Base-by-base conservation (phyloP, 176 grass and related monocot species). In the Thalia dealbata region DNA sequence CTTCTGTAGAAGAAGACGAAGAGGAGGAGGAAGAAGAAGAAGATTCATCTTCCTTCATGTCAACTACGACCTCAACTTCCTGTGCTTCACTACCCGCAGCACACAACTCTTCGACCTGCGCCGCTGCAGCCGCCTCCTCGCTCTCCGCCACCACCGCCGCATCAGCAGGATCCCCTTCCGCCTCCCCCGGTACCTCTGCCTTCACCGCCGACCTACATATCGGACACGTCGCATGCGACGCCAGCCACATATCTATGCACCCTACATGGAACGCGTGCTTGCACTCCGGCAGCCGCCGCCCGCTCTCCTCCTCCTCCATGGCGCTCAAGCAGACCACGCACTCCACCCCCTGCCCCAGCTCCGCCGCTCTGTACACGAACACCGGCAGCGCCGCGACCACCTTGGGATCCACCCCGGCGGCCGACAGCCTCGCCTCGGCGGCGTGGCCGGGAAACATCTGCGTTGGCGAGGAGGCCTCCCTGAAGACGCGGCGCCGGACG, bases 191-290 rank as follows among this genome's bases (percentile, higher is more conserved):
- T 3, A 11, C 70, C 29, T 79, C 59, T 6, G 59, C 67, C 60
- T 79, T 76, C 66, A 69, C 74, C 70, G 35, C 64, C 51, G 82
- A 82, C 54, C 87, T 81, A 69, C 88, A 91, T 18, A 91, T 65
- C 2, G 87, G 82, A 56, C 87, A 89, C 76, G 87, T 82, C 6
- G 82, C 72, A 25, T 62, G 82, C 43, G 87, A 79, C 55, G 73
- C 64, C 52, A 89, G 76, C 87, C 86, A 89, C 61, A 80, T 67
- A 79, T 85, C 82, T 60, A 90, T 79, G 75, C 83, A 90, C 38
- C 19, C 71, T 10, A 78, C 71, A 35, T 86, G 88, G 78, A 90
- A 90, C 73, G 74, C 80, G 61, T 90, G 88, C 81, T 59, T 82
- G 81, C 88, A 86, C 75, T 62, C 55, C 51, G 81, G 83, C 62